Evolutionary conservation across 2,329 filamentous ascomycete species (phyloP).

Genomic region (Didymella arachidicola): DNA sequence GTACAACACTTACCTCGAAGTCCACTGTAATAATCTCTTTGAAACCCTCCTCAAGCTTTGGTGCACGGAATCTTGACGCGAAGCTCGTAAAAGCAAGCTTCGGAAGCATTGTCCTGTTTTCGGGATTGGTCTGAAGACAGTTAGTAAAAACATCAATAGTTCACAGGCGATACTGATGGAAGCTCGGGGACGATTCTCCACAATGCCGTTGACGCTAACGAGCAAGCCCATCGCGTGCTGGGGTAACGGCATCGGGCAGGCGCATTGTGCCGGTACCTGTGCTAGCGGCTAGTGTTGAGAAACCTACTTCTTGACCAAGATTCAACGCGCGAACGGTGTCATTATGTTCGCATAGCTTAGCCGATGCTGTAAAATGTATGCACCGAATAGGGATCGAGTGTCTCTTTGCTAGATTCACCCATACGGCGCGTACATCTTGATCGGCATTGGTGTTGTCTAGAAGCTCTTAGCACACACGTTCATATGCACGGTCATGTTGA

Average conservation of each 20-base stretch:
- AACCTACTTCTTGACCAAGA: conserved; percentile 45
- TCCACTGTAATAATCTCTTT: conserved; percentile 77
- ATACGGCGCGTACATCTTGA: conserved; percentile 75
- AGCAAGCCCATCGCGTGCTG: conserved; percentile 9
- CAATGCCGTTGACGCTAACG: conserved; percentile 14
- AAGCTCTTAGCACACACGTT: conserved; percentile 27
- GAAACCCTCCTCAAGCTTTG: conserved; percentile 79
- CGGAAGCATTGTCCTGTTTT: conserved; percentile 76
- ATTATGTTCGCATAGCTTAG: conserved; percentile 81
- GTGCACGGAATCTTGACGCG: conserved; percentile 74
- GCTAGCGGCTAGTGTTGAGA: conserved; percentile 26
- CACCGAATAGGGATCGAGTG: conserved; percentile 80
- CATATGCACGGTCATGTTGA: conserved; percentile 17
- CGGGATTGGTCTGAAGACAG: conserved; percentile 74
- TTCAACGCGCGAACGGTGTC: conserved; percentile 78
- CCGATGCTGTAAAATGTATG: conserved; percentile 79
- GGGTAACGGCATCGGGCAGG: conserved; percentile 17
- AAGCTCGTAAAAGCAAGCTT: conserved; percentile 83
- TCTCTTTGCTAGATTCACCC: conserved; percentile 77
- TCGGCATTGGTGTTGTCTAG: conserved; percentile 96
- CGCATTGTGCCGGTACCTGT: conserved; percentile 16
- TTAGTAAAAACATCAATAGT: conserved; percentile 28
- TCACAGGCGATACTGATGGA: conserved; percentile 14
- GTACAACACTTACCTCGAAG: conserved; percentile 65
- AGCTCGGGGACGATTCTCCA: conserved; percentile 15